A percentile compares a stretch with the other conserved stretches of the same genome.
phyloP scores from a whole-genome alignment of 352 stramenopile species.

The Thraustotheca clavata region DNA sequence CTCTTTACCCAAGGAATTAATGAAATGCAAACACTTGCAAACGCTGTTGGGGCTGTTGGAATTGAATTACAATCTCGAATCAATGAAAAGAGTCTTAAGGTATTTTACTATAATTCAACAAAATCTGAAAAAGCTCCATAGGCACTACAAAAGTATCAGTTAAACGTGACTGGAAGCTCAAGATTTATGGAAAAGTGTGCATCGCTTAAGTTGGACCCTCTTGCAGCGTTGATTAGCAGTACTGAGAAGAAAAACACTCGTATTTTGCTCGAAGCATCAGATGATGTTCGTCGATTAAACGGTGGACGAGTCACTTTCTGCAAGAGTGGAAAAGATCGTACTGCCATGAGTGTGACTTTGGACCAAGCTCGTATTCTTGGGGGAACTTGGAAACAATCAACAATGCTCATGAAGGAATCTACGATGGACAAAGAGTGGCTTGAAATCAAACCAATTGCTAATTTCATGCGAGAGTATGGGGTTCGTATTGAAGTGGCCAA shows the following conservation, averaged over 20 bases:
- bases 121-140: background rate
- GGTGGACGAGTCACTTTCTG: slow-evolving; percentile 93
- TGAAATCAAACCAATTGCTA: slow-evolving; percentile 23
- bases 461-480: slow-evolving; percentile 44
- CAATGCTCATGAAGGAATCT: slow-evolving; percentile 7
- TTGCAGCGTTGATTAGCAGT: slow-evolving; percentile 27
- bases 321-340: slow-evolving; percentile 98
- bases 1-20: slow-evolving; percentile 90
- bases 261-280: slow-evolving; percentile 73
- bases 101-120: no score
- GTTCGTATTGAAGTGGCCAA: slow-evolving; percentile 66
- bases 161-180: background rate
- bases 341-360: slow-evolving; percentile 95
- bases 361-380: slow-evolving; percentile 76
- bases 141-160: slow-evolving; percentile 10
- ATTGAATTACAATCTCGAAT: slow-evolving; percentile 80
- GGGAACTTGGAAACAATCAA: slow-evolving; percentile 8
- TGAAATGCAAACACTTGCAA: slow-evolving; percentile 89
- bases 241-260: slow-evolving; percentile 79
- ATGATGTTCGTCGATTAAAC: slow-evolving; percentile 85
- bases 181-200: background rate
- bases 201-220: slow-evolving; percentile 8
- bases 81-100: slow-evolving; percentile 66
- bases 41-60: slow-evolving; percentile 72
- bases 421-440: slow-evolving; percentile 7